phyloP scores from a whole-genome alignment of 176 grass and related monocot species.

The Thalia dealbata region DNA sequence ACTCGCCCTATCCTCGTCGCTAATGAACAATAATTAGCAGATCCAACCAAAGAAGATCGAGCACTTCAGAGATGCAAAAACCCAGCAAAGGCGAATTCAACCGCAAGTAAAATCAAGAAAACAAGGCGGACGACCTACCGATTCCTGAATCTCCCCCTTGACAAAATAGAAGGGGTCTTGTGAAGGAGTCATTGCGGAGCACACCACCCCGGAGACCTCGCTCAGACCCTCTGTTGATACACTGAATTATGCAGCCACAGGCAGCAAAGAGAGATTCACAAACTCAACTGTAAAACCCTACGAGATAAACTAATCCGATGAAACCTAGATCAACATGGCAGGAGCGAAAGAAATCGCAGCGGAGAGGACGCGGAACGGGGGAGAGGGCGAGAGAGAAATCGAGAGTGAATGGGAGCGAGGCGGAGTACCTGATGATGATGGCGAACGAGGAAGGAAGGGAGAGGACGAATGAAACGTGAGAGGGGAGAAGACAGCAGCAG shows the following conservation, averaged over 20 bases:
- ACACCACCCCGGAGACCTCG: neutral
- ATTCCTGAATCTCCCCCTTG: slow-evolving; percentile 89
- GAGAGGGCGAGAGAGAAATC: neutral
- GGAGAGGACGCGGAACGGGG: neutral
- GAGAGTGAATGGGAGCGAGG: neutral
- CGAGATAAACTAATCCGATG: neutral
- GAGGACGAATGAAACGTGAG: neutral
- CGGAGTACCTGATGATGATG: neutral
- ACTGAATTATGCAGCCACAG: neutral
- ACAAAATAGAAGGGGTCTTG: slow-evolving; percentile 93
- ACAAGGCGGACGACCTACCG: slow-evolving; percentile 31
- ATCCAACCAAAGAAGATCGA: neutral
- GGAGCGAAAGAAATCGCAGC: neutral
- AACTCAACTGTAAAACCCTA: no score
- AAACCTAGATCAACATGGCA: neutral
- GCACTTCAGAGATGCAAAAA: neutral
- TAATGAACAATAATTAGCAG: neutral
- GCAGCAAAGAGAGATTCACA: neutral
- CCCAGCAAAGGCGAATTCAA: neutral
- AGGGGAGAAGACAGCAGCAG: no score
- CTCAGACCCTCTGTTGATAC: neutral
- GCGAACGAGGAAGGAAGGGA: neutral
- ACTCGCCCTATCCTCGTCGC: neutral
- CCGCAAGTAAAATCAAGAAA: neutral
- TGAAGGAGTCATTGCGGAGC: slow-evolving; percentile 49